These are phyloP conservation scores for Calonectria multiphialidica DNA, from an alignment of 2,329 filamentous ascomycete genomes.

Conservation along the genomic window DNA sequence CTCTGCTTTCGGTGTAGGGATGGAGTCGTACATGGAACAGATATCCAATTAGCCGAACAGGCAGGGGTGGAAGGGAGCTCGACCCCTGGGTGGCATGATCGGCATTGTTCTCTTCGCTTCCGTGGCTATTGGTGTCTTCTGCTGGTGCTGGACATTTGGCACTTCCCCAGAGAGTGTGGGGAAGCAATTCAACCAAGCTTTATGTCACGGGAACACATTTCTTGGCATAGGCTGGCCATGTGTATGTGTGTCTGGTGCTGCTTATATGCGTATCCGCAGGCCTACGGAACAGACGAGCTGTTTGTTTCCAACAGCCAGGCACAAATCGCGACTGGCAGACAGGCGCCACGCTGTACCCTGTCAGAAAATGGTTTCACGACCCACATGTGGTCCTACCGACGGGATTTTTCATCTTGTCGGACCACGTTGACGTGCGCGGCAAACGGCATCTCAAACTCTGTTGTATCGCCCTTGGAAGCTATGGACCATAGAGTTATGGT, in stretches of 20 bases:
- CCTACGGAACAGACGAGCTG: background rate
- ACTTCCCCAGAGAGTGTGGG: background rate
- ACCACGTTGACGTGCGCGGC: background rate
- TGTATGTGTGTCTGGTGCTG: background rate
- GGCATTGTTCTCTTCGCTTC: background rate
- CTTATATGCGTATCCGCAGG: too few species aligned
- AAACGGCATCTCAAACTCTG: background rate
- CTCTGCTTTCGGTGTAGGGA: slow-evolving; percentile 4
- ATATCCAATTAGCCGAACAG: background rate
- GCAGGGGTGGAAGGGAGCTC: background rate
- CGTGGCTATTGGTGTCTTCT: background rate
- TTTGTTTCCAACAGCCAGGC: background rate
- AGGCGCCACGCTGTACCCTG: background rate
- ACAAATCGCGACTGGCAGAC: background rate
- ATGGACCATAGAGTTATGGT: background rate
- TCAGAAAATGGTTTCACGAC: background rate
- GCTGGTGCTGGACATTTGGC: background rate
- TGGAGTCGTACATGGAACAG: slow-evolving; percentile 5
- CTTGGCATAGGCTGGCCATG: background rate
- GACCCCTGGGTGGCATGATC: background rate
- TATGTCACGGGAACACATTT: background rate
- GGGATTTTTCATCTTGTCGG: background rate
- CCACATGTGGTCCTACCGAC: background rate
- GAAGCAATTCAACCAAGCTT: background rate
- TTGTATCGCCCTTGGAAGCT: background rate